Conservation (phyloP, 306 rosid genomes). For the Vigna trinervia region DNA sequence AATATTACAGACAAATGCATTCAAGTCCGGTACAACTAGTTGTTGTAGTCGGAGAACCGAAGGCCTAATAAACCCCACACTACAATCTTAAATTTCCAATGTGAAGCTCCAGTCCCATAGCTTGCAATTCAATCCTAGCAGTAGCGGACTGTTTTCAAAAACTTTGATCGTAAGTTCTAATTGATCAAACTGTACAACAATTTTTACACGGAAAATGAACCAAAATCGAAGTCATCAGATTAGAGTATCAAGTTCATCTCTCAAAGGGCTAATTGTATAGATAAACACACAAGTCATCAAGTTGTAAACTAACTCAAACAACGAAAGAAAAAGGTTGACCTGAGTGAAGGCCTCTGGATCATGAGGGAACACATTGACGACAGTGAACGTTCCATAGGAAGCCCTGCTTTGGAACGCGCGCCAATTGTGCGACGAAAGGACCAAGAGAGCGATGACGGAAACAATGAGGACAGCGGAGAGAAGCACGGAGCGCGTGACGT, state of each 20-base stretch:
- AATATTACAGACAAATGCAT: too few relatives aligned
- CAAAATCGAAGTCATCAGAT: not conserved
- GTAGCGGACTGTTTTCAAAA: too few relatives aligned
- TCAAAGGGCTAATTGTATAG: not conserved
- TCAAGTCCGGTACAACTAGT: too few relatives aligned
- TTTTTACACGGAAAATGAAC: not conserved
- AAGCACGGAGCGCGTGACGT: constrained; percentile 39
- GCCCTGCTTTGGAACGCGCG: constrained; percentile 13
- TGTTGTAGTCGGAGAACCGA: too few relatives aligned
- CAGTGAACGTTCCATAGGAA: constrained; percentile 59
- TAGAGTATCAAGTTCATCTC: not conserved
- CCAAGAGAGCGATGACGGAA: constrained; percentile 48
- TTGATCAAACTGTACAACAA: not conserved
- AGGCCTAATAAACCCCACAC: too few relatives aligned
- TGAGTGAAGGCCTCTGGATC: constrained; percentile 92
- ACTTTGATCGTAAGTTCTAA: not conserved
- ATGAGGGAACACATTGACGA: constrained; percentile 84
- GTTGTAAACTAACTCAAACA: not conserved
- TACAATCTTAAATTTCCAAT: too few relatives aligned
- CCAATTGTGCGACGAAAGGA: constrained; percentile 57
- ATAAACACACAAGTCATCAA: not conserved
- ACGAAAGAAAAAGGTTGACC: constrained; percentile 46
- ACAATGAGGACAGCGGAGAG: constrained; percentile 44
- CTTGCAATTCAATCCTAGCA: too few relatives aligned
- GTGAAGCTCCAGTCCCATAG: too few relatives aligned